phyloP scores from a whole-genome alignment of 306 rosid species.

The Pterocarpus santalinus region DNA sequence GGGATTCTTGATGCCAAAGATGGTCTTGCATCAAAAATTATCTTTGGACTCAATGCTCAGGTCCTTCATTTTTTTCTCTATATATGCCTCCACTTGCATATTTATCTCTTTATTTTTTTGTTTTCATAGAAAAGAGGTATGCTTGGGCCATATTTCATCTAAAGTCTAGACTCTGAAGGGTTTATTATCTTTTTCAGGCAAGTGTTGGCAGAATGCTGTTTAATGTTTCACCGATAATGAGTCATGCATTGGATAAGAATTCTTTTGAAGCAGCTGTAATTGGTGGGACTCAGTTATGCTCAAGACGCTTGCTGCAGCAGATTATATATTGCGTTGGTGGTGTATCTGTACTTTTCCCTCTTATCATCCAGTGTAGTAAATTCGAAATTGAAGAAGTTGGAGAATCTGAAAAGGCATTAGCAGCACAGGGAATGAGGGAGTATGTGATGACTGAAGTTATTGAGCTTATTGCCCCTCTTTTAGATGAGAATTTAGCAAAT shows the following conservation, averaged over 20 bases:
- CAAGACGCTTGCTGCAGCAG: slow-evolving; percentile 90
- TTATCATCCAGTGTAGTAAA: slow-evolving; percentile 77
- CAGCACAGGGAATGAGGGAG: slow-evolving; percentile 59
- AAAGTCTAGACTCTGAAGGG: slow-evolving; percentile 28
- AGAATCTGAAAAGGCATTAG: slow-evolving; percentile 53
- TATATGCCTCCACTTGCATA: slow-evolving; percentile 2
- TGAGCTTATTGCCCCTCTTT: slow-evolving; percentile 89
- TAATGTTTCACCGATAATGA: slow-evolving; percentile 83
- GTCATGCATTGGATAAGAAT: slow-evolving; percentile 71
- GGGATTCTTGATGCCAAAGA: slow-evolving; percentile 92
- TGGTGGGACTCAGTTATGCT: slow-evolving; percentile 92
- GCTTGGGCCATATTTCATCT: slow-evolving; percentile 10
- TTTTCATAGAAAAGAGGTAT: slow-evolving; percentile 22
- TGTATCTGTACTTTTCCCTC: slow-evolving; percentile 95
- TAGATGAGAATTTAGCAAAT: slow-evolving; percentile 91
- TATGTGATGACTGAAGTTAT: slow-evolving; percentile 81
- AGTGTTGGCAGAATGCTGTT: slow-evolving; percentile 86
- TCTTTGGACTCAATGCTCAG: slow-evolving; percentile 98
- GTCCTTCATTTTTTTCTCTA: slow-evolving; percentile 46
- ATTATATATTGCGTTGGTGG: slow-evolving; percentile 98
- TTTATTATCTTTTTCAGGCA: slow-evolving; percentile 70
- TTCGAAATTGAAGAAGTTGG: slow-evolving; percentile 65
- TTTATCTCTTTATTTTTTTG: slow-evolving; percentile 1
- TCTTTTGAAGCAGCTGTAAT: slow-evolving; percentile 84
- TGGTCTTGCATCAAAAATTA: slow-evolving; percentile 84